Base-by-base conservation (phyloP, 179 eudicot species). In the Beta corolliflora region DNA sequence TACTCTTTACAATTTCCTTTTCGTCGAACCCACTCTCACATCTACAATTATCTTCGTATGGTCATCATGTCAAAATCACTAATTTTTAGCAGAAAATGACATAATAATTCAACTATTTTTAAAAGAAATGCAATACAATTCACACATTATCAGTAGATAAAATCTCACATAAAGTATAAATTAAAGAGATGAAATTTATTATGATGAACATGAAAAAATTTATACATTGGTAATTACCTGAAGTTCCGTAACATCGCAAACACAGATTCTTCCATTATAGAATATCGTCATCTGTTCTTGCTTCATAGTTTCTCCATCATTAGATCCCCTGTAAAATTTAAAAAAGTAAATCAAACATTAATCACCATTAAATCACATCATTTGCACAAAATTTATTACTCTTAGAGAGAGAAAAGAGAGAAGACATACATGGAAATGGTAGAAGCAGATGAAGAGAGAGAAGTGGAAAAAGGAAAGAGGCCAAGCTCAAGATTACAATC, bases 401-500 rank as follows among this genome's bases (percentile, higher is more conserved):
- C 0, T 15, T 1, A 73, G 63, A n/a, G 13, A 29, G 25, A 3
- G 8, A 71, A 19, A n/a, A n/a, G n/a, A n/a, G n/a, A n/a, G n/a
- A n/a, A n/a, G 9, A 70, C 75, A 48, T 71, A 71, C 75, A 14
- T 9, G 41, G 75, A 71, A 18, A 50, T 1, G 1, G 64, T 29
- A 54, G 77, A 54, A 73, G 75, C 8, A 11, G 71, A 1, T 14
- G 69, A 65, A 29, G 60, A 14, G 60, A 56, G 5, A 15, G 25
- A 9, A 3, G 75, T 44, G 12, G 75, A 50, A 11, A 59, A 72
- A 9, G 59, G 58, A 50, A n/a, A 9, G n/a, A 72, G 59, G 54
- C 59, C 75, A 72, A 72, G 75, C 59, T 72, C 59, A n/a, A 72
- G 44, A 52, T 72, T 72, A 14, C 75, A 72, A n/a, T n/a, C 59